Conservation (phyloP, 331 rosid species). For the Pyrus hybrid region DNA sequence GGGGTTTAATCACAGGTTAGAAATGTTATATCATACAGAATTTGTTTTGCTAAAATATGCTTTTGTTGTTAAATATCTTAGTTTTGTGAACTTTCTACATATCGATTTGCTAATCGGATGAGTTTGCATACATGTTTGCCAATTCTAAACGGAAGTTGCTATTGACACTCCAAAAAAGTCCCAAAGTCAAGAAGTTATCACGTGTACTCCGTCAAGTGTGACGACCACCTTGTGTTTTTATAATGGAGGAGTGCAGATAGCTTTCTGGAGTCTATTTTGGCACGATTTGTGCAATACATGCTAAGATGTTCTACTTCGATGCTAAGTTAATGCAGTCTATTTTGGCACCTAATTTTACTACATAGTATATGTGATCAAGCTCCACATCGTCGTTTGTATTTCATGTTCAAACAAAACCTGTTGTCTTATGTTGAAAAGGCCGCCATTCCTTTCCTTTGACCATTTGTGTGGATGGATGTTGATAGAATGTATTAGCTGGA, state of each 20-base stretch:
- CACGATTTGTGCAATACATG: background rate
- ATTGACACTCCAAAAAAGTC: background rate
- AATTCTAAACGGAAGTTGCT: background rate
- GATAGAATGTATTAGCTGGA: background rate
- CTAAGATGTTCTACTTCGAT: background rate
- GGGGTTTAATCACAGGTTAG: constrained; percentile 16
- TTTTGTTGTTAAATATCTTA: constrained; percentile 14
- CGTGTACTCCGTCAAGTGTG: background rate
- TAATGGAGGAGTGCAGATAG: background rate
- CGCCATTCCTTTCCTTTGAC: background rate
- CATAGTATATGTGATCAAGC: background rate
- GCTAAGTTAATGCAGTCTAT: background rate
- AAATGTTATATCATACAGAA: constrained; percentile 22
- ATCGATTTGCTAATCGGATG: background rate
- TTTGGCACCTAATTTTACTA: background rate
- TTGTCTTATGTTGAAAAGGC: background rate
- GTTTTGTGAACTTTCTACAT: constrained; percentile 4
- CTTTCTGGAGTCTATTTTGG: background rate
- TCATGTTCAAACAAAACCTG: background rate
- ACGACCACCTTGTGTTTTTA: background rate
- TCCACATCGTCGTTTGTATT: background rate
- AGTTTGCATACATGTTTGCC: background rate
- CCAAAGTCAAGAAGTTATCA: background rate
- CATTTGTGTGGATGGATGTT: background rate
- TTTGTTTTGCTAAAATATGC: constrained; percentile 15